Percentiles rank a stretch among this genome's conserved stretches.
phyloP scores from a whole-genome alignment of 164 flowering plant genomes.

The Magnolia officinalis region DNA sequence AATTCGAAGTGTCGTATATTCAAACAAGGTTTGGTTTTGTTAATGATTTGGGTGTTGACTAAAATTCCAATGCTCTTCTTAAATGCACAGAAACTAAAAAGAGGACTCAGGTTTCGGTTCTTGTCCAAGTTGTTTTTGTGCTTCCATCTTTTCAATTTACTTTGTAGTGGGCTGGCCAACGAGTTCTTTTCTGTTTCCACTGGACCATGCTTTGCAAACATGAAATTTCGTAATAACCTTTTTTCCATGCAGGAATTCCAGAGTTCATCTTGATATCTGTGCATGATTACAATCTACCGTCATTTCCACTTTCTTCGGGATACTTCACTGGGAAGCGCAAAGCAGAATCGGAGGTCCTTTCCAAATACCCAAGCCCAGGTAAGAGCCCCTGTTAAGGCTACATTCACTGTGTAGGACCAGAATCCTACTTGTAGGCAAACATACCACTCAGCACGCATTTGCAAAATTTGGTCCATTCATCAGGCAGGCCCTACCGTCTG shows the following conservation, averaged over 20 bases:
- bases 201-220: background rate
- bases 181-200: background rate
- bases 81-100: too few species aligned
- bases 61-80: too few species aligned
- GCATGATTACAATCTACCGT: slow-evolving; percentile 90
- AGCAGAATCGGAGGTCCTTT: slow-evolving; percentile 92
- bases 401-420: too few species aligned
- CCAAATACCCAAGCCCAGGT: slow-evolving; percentile 88
- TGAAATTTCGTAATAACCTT: background rate
- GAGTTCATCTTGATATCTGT: slow-evolving; percentile 90
- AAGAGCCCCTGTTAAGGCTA: slow-evolving; percentile 2
- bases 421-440: background rate
- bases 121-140: background rate
- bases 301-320: slow-evolving; percentile 71
- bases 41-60: too few species aligned
- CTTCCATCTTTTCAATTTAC: background rate
- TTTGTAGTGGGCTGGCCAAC: background rate
- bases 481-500: too few species aligned
- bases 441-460: too few species aligned
- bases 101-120: too few species aligned
- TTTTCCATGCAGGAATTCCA: slow-evolving; percentile 65
- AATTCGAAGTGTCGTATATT: too few species aligned
- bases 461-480: too few species aligned
- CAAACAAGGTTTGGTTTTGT: too few species aligned
- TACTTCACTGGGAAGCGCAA: slow-evolving; percentile 94